These are phyloP conservation scores for Talaromyces ruber DNA, from an alignment of 495 filamentous ascomycete genomes.

Conservation along the genomic window DNA sequence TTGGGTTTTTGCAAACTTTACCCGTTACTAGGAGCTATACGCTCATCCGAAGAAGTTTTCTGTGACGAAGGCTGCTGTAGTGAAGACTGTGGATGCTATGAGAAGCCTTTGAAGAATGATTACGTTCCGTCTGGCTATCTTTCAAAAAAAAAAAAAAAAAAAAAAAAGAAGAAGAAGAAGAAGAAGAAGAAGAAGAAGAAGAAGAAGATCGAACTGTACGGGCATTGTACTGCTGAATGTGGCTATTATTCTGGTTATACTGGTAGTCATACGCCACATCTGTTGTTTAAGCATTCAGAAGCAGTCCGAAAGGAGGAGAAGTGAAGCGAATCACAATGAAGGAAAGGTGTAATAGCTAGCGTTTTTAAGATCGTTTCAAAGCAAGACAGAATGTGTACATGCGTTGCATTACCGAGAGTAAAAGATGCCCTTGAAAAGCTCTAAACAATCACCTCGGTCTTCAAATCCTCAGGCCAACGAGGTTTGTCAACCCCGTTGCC, in stretches of 20 bases:
- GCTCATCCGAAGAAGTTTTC: not conserved
- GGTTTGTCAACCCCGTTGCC: not conserved
- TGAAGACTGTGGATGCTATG: constrained; percentile 2
- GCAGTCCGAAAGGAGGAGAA: not conserved
- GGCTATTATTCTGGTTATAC: not conserved
- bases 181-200: constrained; percentile 2
- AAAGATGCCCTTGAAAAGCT: not conserved
- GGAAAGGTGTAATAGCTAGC: not conserved
- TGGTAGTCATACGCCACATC: constrained; percentile 1
- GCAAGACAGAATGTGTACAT: too few relatives aligned
- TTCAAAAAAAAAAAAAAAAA: constrained; percentile 1
- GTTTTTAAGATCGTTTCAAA: too few relatives aligned
- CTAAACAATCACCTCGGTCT: not conserved
- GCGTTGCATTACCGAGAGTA: too few relatives aligned
- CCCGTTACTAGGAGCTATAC: constrained; percentile 1
- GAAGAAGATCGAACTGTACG: constrained; percentile 3
- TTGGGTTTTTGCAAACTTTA: constrained; percentile 2
- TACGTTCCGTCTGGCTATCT: not conserved
- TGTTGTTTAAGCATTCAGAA: not conserved
- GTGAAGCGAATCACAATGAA: not conserved
- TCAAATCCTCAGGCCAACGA: not conserved
- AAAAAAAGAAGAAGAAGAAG: not conserved
- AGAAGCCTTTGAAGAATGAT: constrained; percentile 1
- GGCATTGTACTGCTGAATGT: constrained; percentile 6
- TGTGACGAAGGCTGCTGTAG: not conserved